These are phyloP conservation scores for Cryptococcus sp. DNA, from an alignment of 1,284 basidiomycete genomes.

Conservation along the genomic window DNA sequence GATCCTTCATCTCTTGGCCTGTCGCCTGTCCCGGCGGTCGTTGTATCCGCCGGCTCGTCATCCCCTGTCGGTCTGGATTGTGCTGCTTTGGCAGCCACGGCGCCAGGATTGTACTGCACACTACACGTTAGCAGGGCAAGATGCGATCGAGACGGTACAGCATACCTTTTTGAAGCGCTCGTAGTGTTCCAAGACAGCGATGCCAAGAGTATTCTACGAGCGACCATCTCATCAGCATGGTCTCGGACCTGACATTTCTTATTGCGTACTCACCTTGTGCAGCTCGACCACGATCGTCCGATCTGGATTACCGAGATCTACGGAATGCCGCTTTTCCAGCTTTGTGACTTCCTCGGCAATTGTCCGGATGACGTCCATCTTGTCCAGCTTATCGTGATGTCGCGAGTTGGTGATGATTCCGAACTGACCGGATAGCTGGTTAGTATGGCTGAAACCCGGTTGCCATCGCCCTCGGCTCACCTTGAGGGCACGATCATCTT, in stretches of 20 bases:
- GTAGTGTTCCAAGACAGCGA: neutral
- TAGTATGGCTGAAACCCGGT: neutral
- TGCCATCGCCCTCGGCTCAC: conserved; percentile 22
- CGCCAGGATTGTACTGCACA: neutral
- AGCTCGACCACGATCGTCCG: conserved; percentile 44
- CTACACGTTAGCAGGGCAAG: neutral
- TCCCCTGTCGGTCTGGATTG: neutral
- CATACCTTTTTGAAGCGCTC: neutral
- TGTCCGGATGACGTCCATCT: conserved; percentile 45
- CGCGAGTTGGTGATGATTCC: conserved; percentile 38
- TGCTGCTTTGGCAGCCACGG: neutral
- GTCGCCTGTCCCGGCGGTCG: no score
- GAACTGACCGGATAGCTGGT: conserved; percentile 31
- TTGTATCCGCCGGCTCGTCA: no score
- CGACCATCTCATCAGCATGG: neutral
- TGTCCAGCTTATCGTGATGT: conserved; percentile 36
- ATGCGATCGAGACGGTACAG: neutral
- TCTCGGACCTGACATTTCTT: no score
- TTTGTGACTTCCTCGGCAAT: conserved; percentile 40
- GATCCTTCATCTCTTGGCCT: no score
- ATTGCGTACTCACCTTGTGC: conserved; percentile 30
- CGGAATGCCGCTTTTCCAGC: conserved; percentile 34
- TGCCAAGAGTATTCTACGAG: neutral
- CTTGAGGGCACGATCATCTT: conserved; percentile 20
- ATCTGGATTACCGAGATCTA: conserved; percentile 44